Conservation (phyloP, 1,139 yeast genomes). For the Yamadazyma pseudoaaseri region DNA sequence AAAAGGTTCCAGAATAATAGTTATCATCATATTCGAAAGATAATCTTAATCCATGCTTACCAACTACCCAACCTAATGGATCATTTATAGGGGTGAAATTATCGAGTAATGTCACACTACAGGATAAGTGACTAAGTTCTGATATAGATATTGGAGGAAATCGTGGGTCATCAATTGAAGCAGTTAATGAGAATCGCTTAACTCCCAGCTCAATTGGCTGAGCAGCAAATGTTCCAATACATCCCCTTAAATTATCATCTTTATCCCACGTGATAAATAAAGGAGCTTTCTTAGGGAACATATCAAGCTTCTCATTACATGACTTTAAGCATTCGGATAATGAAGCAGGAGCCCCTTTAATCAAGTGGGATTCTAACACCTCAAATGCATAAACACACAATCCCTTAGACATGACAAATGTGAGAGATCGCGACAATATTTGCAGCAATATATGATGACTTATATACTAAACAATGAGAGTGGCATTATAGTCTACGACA, state of each 20-base stretch:
- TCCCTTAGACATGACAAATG: conserved; percentile 30
- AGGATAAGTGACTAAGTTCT: conserved; percentile 52
- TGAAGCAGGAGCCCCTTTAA: conserved; percentile 15
- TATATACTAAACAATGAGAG: conserved; percentile 2
- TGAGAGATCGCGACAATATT: neutral
- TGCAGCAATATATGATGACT: neutral
- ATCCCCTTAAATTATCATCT: conserved; percentile 65
- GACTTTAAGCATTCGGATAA: conserved; percentile 18
- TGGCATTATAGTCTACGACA: conserved; percentile 23
- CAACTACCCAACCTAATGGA: conserved; percentile 75
- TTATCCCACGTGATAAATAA: conserved; percentile 88
- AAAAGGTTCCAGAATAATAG: conserved; percentile 68
- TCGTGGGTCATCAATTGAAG: conserved; percentile 75
- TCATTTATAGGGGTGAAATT: conserved; percentile 53
- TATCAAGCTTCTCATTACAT: conserved; percentile 18
- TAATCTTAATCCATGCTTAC: conserved; percentile 77
- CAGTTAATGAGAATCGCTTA: conserved; percentile 57
- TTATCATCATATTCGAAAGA: conserved; percentile 37
- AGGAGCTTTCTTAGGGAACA: conserved; percentile 50
- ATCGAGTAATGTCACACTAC: conserved; percentile 62
- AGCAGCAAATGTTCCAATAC: conserved; percentile 80
- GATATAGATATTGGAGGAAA: conserved; percentile 59
- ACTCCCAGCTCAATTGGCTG: conserved; percentile 56
- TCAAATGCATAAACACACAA: conserved; percentile 43
- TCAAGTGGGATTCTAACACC: conserved; percentile 24